Conservation (phyloP, 305 asterid species). For the Rubia peregrina region DNA sequence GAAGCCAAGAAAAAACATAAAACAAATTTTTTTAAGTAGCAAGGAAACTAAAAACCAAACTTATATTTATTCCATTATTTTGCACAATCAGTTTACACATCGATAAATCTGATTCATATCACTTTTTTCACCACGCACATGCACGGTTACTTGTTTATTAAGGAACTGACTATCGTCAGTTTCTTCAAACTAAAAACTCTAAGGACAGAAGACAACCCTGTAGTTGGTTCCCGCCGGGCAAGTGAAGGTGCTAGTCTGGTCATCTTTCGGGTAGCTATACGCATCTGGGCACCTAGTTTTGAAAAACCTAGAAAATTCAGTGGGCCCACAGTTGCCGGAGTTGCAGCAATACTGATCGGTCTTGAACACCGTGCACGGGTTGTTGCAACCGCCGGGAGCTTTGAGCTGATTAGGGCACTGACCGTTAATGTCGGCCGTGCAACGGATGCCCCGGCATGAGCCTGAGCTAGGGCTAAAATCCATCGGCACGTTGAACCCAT, state of each 20-base stretch:
- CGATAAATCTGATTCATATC: no score
- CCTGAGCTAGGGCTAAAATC: constrained; percentile 23
- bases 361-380: constrained; percentile 27
- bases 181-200: no score
- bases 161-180: no score
- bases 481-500: constrained; percentile 44
- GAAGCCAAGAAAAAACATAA: no score
- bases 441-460: constrained; percentile 6
- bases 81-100: not conserved
- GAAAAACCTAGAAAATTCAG: constrained; percentile 1
- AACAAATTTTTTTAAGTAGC: no score
- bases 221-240: constrained; percentile 39
- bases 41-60: no score
- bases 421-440: constrained; percentile 19
- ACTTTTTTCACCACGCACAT: not conserved
- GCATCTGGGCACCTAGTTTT: constrained; percentile 34
- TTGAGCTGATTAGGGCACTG: constrained; percentile 25
- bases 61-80: no score
- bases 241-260: constrained; percentile 25
- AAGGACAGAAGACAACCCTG: constrained; percentile 29
- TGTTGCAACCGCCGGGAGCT: constrained; percentile 33
- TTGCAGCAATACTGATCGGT: constrained; percentile 21
- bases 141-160: no score
- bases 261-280: constrained; percentile 37
- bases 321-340: constrained; percentile 14